Conservation (phyloP, 768 basidiomycete species). For the Phaeotremella fagi region DNA sequence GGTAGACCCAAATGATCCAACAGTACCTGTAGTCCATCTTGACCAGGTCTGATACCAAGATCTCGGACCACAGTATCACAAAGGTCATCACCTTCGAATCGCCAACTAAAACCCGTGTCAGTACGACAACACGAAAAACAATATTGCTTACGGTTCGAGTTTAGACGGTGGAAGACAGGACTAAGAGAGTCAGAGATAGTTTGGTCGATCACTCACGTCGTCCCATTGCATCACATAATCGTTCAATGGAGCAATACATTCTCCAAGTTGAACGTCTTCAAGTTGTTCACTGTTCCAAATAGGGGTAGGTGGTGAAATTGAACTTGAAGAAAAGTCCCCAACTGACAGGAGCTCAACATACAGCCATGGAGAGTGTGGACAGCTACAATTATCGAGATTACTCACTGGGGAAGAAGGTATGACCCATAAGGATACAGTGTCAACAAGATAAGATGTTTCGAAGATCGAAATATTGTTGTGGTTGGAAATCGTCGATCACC, state of each 20-base stretch:
- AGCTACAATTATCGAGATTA: no score
- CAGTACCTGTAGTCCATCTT: conserved; percentile 32
- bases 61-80: conserved; percentile 33
- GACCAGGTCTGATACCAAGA: conserved; percentile 31
- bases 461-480: no score
- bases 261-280: conserved; percentile 10
- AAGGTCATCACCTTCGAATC: conserved; percentile 29
- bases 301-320: no score
- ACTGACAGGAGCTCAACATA: no score
- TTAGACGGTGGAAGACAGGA: conserved; percentile 16
- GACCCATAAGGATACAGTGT: no score
- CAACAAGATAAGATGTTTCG: no score
- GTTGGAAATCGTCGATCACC: no score
- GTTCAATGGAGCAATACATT: conserved; percentile 17
- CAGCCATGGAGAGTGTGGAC: no score
- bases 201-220: conserved; percentile 10
- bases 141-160: conserved; percentile 17
- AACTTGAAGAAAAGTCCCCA: no score
- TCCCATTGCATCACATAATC: conserved; percentile 30
- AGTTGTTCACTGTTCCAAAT: conserved; percentile 8
- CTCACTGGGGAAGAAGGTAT: no score
- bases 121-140: not conserved
- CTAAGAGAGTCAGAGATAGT: conserved; percentile 4
- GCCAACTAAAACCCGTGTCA: conserved; percentile 9
- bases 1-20: conserved; percentile 24